Percentiles rank a stretch among this genome's conserved stretches.
Conservation (phyloP, 2,329 filamentous ascomycete genomes). For the Alternaria postmessia region DNA sequence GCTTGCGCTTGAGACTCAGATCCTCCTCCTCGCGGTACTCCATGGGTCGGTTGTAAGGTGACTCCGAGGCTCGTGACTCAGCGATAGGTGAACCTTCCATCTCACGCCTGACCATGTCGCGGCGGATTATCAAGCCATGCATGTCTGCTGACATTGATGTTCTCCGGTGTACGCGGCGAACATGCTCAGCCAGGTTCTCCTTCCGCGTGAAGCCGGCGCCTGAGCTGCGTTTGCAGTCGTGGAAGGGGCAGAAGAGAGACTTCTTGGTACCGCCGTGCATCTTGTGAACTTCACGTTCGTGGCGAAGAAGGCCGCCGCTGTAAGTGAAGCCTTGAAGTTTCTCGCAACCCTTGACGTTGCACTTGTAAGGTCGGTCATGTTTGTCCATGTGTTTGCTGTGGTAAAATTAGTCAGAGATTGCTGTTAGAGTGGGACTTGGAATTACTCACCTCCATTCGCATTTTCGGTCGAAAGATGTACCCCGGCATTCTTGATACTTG, state of each 20-base stretch:
- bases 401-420: conserved; percentile 23
- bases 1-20: conserved; percentile 43
- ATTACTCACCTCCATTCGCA: conserved; percentile 90
- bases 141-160: conserved; percentile 49
- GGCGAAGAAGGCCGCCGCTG: conserved; percentile 84
- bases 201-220: conserved; percentile 91
- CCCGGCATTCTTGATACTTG: conserved; percentile 70
- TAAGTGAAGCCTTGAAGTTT: conserved; percentile 96
- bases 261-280: conserved; percentile 90
- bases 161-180: conserved; percentile 79
- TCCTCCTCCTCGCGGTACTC: conserved; percentile 40
- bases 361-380: conserved; percentile 92
- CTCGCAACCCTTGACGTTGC: conserved; percentile 80
- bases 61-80: conserved; percentile 35
- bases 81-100: conserved; percentile 31
- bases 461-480: conserved; percentile 77
- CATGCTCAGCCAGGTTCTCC: conserved; percentile 93
- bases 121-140: conserved; percentile 42
- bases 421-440: conserved; percentile 23
- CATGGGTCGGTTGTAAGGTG: conserved; percentile 32
- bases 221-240: conserved; percentile 86
- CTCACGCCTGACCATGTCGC: conserved; percentile 29
- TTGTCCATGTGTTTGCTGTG: conserved; percentile 97
- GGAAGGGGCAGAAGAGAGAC: conserved; percentile 83
- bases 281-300: conserved; percentile 92